Evolutionary conservation across 2,329 filamentous ascomycete genomes (phyloP).

Genomic region (Annulohypoxylon truncatum): DNA sequence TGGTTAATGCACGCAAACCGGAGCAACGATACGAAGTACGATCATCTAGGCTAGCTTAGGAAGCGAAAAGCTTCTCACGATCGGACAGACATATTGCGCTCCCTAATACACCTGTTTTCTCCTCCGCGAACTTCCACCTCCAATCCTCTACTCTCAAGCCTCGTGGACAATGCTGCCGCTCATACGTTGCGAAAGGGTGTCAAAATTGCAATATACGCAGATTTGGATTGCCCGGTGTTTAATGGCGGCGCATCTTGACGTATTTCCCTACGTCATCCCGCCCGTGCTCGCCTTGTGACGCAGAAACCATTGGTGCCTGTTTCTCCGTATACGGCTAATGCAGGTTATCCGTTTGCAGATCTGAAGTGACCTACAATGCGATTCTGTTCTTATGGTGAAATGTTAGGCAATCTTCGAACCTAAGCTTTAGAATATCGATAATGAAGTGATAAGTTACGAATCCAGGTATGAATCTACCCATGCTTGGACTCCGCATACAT

Average conservation of each 20-base stretch:
- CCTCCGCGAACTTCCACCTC: slow-evolving; percentile 15
- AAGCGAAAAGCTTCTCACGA: slow-evolving; percentile 35
- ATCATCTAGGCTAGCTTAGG: slow-evolving; percentile 31
- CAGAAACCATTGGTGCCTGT: slow-evolving; percentile 23
- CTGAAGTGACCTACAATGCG: slow-evolving; percentile 17
- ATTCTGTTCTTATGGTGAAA: slow-evolving; percentile 14
- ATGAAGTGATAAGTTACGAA: slow-evolving; percentile 6
- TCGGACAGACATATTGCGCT: slow-evolving; percentile 41
- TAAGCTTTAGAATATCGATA: background rate
- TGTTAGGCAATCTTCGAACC: slow-evolving; percentile 5
- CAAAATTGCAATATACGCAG: slow-evolving; percentile 2
- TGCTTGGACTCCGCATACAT: slow-evolving; percentile 5
- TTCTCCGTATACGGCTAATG: slow-evolving; percentile 29
- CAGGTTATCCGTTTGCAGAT: slow-evolving; percentile 30
- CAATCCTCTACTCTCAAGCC: slow-evolving; percentile 17
- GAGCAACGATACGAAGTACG: slow-evolving; percentile 36
- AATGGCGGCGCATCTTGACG: slow-evolving; percentile 34
- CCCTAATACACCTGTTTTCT: slow-evolving; percentile 41
- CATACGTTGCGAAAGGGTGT: slow-evolving; percentile 9
- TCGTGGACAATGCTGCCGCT: slow-evolving; percentile 7
- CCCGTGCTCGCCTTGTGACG: slow-evolving; percentile 27
- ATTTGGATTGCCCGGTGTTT: slow-evolving; percentile 18
- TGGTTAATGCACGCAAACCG: slow-evolving; percentile 34
- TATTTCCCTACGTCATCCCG: slow-evolving; percentile 40
- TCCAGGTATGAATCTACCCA: background rate